phyloP scores from a whole-genome alignment of 2,329 filamentous ascomycete genomes.

The Scedosporium aurantiacum region DNA sequence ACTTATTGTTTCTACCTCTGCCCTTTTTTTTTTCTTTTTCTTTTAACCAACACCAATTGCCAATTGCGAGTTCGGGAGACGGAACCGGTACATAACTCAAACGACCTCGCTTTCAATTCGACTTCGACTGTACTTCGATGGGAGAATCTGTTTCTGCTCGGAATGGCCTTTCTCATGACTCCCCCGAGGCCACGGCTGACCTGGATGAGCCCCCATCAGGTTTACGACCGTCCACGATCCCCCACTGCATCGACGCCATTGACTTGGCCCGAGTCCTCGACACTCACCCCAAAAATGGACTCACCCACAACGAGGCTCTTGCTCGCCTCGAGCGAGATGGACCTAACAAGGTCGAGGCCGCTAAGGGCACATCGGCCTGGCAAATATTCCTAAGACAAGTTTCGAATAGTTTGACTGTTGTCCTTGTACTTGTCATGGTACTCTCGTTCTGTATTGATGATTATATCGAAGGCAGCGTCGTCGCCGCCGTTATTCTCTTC shows the following conservation, averaged over 20 bases:
- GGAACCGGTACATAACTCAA: background rate
- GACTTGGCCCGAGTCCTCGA: conserved; percentile 24
- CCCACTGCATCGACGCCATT: conserved; percentile 15
- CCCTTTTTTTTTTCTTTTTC: too few species aligned
- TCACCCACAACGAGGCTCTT: conserved; percentile 51
- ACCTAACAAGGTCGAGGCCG: conserved; percentile 59
- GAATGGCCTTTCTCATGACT: conserved; percentile 12
- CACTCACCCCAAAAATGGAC: conserved; percentile 44
- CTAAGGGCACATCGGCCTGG: conserved; percentile 61
- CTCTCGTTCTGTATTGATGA: conserved; percentile 55
- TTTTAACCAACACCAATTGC: background rate
- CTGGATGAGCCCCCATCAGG: conserved; percentile 12
- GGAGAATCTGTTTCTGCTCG: conserved; percentile 11
- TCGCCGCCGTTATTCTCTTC: conserved; percentile 52
- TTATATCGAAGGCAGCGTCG: conserved; percentile 52
- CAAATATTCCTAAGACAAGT: conserved; percentile 68
- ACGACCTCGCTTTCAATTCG: background rate
- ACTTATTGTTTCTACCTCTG: background rate
- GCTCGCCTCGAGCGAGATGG: conserved; percentile 56
- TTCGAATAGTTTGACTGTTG: conserved; percentile 65
- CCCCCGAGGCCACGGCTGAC: conserved; percentile 12
- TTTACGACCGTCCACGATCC: conserved; percentile 8
- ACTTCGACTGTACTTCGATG: conserved; percentile 11
- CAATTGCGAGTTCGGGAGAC: background rate
- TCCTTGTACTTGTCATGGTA: conserved; percentile 65